Percentiles rank a stretch among this genome's conserved stretches.
Conservation (phyloP, 139 green algal species). For the Tetradesmus obliquus region DNA sequence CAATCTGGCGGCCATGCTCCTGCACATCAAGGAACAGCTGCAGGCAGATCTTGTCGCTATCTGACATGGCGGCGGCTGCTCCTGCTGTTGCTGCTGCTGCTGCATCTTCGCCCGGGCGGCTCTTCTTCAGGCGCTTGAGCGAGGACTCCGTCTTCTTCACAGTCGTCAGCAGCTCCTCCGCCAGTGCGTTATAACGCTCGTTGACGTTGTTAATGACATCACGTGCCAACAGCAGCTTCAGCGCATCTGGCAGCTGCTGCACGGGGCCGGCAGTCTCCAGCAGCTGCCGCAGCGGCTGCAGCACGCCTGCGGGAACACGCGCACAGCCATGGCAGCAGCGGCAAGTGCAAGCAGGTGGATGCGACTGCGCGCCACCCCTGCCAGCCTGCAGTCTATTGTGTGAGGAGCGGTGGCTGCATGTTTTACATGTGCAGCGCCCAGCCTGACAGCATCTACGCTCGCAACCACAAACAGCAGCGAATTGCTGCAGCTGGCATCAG, state of each 20-base stretch:
- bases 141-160: conserved; percentile 91
- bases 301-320: conserved; percentile 44
- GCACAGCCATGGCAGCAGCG: not conserved
- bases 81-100: conserved; percentile 16
- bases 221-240: conserved; percentile 39
- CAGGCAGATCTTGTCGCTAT: conserved; percentile 92
- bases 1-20: conserved; percentile 75
- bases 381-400: too few species aligned
- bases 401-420: too few species aligned
- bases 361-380: too few species aligned
- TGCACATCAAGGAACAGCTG: conserved; percentile 85
- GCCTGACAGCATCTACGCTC: too few species aligned
- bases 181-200: conserved; percentile 50
- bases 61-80: conserved; percentile 61
- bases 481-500: not conserved
- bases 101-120: conserved; percentile 52
- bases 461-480: not conserved
- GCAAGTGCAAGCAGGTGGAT: not conserved
- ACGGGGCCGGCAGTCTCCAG: conserved; percentile 43
- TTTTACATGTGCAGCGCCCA: too few species aligned
- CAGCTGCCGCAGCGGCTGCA: conserved; percentile 54
- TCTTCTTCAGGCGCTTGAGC: conserved; percentile 89
- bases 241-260: not conserved
- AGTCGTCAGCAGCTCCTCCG: conserved; percentile 83
- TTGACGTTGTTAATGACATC: conserved; percentile 55